A percentile compares a stretch with the other conserved stretches of the same genome.
Conservation (phyloP, 1,139 yeast genomes). For the Sporopachydermia cereana region DNA sequence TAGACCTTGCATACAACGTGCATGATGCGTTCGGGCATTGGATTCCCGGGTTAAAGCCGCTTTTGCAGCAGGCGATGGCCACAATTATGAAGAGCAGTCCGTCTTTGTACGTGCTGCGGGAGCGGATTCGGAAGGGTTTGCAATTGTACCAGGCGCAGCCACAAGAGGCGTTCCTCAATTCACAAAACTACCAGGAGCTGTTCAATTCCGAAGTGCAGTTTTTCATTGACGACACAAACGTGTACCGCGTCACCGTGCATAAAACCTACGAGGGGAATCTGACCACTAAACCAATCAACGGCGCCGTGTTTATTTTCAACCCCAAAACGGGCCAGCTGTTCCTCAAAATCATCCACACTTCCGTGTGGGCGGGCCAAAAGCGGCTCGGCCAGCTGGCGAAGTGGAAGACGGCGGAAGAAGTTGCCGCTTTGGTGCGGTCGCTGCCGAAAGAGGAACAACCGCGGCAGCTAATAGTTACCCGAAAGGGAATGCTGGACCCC, state of each 20-base stretch:
- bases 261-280: constrained; percentile 88
- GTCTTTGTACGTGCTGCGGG: constrained; percentile 82
- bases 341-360: constrained; percentile 81
- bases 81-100: constrained; percentile 95
- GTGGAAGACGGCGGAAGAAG: constrained; percentile 98
- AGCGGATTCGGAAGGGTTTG: constrained; percentile 85
- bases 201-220: constrained; percentile 76
- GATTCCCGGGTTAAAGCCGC: constrained; percentile 89
- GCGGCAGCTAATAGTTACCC: constrained; percentile 76
- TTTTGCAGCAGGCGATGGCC: constrained; percentile 84
- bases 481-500: constrained; percentile 91
- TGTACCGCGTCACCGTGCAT: constrained; percentile 87
- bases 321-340: constrained; percentile 87
- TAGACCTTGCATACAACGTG: constrained; percentile 92
- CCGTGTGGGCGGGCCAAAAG: constrained; percentile 96
- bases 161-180: constrained; percentile 81
- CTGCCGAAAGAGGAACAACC: constrained; percentile 93
- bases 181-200: constrained; percentile 81
- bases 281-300: constrained; percentile 88
- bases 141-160: constrained; percentile 92
- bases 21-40: constrained; percentile 95
- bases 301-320: constrained; percentile 80
- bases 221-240: constrained; percentile 87
- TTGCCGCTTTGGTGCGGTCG: constrained; percentile 80
- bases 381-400: constrained; percentile 88